These are phyloP conservation scores for Solanum virginianum DNA, from an alignment of 257 asterid genomes.

Conservation along the genomic window DNA sequence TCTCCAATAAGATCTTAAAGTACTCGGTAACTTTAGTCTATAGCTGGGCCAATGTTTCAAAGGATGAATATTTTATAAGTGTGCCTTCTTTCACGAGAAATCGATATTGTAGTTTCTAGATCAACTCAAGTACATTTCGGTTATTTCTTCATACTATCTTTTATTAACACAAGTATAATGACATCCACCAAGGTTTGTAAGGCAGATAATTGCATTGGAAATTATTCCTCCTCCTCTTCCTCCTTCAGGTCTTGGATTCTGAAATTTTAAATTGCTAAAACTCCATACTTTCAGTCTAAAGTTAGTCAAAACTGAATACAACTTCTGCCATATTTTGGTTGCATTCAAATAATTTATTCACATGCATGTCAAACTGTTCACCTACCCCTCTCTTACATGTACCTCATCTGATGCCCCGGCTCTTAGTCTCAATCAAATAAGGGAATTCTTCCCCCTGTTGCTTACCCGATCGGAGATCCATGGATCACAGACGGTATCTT, in stretches of 20 bases:
- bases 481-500: no score
- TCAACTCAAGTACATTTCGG: neutral
- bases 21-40: neutral
- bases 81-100: neutral
- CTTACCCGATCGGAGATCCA: no score
- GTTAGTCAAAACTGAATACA: neutral
- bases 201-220: neutral
- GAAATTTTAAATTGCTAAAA: no score
- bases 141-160: neutral
- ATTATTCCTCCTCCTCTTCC: neutral
- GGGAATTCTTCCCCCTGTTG: no score
- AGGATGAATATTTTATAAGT: neutral
- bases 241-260: neutral
- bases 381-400: no score
- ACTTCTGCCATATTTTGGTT: no score
- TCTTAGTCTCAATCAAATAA: no score
- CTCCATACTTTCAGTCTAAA: neutral
- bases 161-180: neutral
- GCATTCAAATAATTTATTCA: neutral
- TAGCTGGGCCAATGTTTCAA: neutral
- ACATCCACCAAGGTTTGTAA: neutral
- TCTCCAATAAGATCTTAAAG: neutral
- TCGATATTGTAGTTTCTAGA: no score
- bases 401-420: no score
- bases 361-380: no score